These are phyloP conservation scores for Aspergillus sp. DNA, from an alignment of 2,329 filamentous ascomycete species.

Conservation along the genomic window DNA sequence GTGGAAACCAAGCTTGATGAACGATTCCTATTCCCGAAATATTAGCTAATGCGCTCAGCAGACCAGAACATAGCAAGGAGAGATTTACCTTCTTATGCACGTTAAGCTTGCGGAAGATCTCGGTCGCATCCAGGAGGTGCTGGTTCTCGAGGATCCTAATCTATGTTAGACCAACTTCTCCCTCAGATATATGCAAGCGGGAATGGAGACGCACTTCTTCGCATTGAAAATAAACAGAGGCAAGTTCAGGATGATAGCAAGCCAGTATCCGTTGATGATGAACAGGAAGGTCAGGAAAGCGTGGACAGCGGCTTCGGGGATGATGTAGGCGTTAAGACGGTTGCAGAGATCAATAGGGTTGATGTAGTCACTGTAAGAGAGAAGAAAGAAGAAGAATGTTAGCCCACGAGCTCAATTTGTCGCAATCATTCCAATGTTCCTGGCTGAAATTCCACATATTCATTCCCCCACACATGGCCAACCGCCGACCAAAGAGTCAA, in stretches of 20 bases:
- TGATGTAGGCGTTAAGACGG: conserved; percentile 98
- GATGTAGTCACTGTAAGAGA: conserved; percentile 77
- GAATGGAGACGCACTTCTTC: conserved; percentile 72
- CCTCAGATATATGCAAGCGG: not conserved
- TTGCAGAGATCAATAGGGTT: conserved; percentile 99
- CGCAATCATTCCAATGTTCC: not conserved
- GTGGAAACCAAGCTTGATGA: conserved; percentile 98
- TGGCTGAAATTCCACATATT: not conserved
- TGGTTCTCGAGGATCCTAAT: conserved; percentile 91
- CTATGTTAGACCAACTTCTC: conserved; percentile 15
- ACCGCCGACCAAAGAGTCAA: too few species aligned
- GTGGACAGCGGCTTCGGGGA: conserved; percentile 96
- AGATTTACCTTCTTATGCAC: conserved; percentile 86
- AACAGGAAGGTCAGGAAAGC: conserved; percentile 93
- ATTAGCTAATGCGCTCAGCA: conserved; percentile 2
- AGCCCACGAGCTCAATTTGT: conserved; percentile 16
- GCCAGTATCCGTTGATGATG: conserved; percentile 98
- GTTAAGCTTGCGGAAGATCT: conserved; percentile 98
- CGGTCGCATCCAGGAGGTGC: conserved; percentile 91
- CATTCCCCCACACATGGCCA: not conserved
- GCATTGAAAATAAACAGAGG: conserved; percentile 88
- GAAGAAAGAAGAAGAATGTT: conserved; percentile 12
- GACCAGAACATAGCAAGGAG: not conserved
- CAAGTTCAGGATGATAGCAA: conserved; percentile 84
- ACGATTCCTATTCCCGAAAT: conserved; percentile 67